Evolutionary conservation across 192 early-diverging fungal species (phyloP).

Genomic region (Dimargaris cristalligena): DNA sequence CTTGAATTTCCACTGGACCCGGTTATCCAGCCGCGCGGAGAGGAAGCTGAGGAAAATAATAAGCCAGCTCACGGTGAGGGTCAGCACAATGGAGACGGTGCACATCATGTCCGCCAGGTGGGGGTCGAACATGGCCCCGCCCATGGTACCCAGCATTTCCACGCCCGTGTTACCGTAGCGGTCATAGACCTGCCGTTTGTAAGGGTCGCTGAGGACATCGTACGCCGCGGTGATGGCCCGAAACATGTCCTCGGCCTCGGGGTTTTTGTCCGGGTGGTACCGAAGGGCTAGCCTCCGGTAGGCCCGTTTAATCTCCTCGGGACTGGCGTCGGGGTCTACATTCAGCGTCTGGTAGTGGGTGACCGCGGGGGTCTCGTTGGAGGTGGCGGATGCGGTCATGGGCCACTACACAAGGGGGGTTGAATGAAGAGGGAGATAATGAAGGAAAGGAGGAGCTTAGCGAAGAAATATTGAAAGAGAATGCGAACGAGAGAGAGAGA

Average conservation of each 20-base stretch:
- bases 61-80: conserved; percentile 36
- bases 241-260: conserved; percentile 51
- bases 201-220: conserved; percentile 51
- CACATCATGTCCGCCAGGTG: conserved; percentile 46
- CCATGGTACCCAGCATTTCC: conserved; percentile 53
- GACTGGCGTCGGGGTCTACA: conserved; percentile 43
- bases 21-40: conserved; percentile 52
- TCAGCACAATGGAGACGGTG: conserved; percentile 32
- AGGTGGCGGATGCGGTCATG: too few relatives aligned
- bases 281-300: conserved; percentile 65
- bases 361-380: conserved; percentile 9
- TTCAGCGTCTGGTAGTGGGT: conserved; percentile 83
- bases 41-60: conserved; percentile 76
- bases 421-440: too few relatives aligned
- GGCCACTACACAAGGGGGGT: too few relatives aligned
- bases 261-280: conserved; percentile 87
- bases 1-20: conserved; percentile 47
- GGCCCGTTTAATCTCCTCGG: conserved; percentile 61
- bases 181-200: conserved; percentile 81
- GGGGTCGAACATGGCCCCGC: conserved; percentile 45
- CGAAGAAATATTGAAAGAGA: too few relatives aligned
- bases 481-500: too few relatives aligned
- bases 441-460: too few relatives aligned
- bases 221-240: conserved; percentile 76
- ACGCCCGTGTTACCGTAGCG: conserved; percentile 68